phyloP scores from a whole-genome alignment of 148 eudicot genomes.

The Silene uniflora region DNA sequence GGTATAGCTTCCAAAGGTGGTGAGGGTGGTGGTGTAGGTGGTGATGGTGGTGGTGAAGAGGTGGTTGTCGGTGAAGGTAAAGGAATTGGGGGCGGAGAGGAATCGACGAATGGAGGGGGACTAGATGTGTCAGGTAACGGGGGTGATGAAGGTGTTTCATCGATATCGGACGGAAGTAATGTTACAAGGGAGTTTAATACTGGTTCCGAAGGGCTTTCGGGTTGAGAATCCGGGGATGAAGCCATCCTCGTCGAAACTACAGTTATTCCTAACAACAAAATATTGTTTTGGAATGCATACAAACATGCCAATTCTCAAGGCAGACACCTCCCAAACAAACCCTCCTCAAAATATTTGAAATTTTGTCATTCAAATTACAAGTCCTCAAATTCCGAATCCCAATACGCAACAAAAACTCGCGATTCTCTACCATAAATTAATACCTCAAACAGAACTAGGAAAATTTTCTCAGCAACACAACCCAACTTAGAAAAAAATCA shows the following conservation, averaged over 20 bases:
- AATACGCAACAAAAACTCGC: slow-evolving; percentile 20
- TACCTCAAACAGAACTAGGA: slow-evolving; percentile 11
- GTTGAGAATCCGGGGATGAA: slow-evolving; percentile 42
- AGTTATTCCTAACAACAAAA: slow-evolving; percentile 24
- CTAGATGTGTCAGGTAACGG: not conserved
- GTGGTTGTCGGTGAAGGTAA: not conserved
- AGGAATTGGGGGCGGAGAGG: slow-evolving; percentile 31
- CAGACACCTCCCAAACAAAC: slow-evolving; percentile 17
- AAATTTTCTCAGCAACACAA: slow-evolving; percentile 13
- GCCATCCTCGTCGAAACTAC: slow-evolving; percentile 39
- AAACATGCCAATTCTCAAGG: slow-evolving; percentile 21
- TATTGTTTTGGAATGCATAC: slow-evolving; percentile 27
- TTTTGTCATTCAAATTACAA: slow-evolving; percentile 8
- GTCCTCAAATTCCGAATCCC: slow-evolving; percentile 10
- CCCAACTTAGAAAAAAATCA: slow-evolving; percentile 11
- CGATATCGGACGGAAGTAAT: slow-evolving; percentile 29
- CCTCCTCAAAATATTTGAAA: slow-evolving; percentile 15
- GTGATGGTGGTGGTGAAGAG: slow-evolving; percentile 16
- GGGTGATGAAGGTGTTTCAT: not conserved
- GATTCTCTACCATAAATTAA: slow-evolving; percentile 23
- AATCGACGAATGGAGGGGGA: slow-evolving; percentile 3
- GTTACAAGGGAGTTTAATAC: not conserved
- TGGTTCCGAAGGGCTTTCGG: slow-evolving; percentile 26
- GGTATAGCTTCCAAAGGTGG: slow-evolving; percentile 22
- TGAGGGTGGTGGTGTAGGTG: slow-evolving; percentile 2